Base-by-base conservation (phyloP, 2,329 filamentous ascomycete genomes). In the Epichloe gansuensis region DNA sequence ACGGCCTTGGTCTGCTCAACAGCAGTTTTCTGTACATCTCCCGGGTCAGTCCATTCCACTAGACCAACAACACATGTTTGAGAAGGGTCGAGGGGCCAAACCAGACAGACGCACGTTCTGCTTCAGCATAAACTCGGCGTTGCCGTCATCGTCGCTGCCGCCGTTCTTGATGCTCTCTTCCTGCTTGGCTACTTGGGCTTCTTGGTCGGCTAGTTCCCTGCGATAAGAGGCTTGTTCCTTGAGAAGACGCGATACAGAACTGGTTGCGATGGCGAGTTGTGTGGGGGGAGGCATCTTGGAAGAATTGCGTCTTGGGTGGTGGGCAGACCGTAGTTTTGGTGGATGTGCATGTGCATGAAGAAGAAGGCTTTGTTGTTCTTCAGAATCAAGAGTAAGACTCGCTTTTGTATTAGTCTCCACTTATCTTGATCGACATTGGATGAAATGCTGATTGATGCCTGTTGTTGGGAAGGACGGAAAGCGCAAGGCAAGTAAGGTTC, bases 181-280 rank as follows among this genome's bases (percentile, higher is more conserved):
- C 17, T 95, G 75, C 65, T 82, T 80, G 66, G 78, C 71, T 57
- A 94, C 78, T 52, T 85, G 80, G 55, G 78, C 76, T 60, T 87
- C 76, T 66, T 97, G 90, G 57, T 84, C 75, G 57, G 78, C 73
- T 21, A 90, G 77, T 68, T 98, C 93, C 64, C 85, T 85, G 74
- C 90, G 85, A 72, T 98, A 97, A 61, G 84, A 91, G 40, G 78
- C 74, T 68, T 96, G 88, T 69, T 98, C 93, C 69, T 95, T 96
- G 58, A 95, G 80, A 47, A 97, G 80, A 54, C 93, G 88, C 61
- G 79, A 75, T 59, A 97, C 81, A 21, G 88, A 82, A 55, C 84
- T 80, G 25, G 87, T 93, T 44, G 85, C 82, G 64, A 96, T 93
- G 61, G 80, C 70, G 66, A 96, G 81, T 59, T 83, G 78, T 1